These are phyloP conservation scores for Pholiota molesta DNA, from an alignment of 768 basidiomycete species.

Conservation along the genomic window DNA sequence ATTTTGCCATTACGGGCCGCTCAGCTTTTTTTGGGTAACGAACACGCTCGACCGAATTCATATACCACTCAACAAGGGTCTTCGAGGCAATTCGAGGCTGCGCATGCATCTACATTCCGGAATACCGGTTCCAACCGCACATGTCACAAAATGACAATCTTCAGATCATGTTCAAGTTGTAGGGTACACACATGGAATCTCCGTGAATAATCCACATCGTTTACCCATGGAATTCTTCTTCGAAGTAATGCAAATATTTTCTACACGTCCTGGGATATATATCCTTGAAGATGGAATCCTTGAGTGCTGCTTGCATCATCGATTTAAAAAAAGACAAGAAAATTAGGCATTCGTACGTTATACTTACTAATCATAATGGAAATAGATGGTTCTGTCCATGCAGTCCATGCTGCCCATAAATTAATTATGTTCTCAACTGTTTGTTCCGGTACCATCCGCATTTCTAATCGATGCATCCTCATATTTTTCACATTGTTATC, in stretches of 20 bases:
- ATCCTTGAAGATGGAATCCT: background rate
- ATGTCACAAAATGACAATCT: background rate
- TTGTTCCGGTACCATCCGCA: slow-evolving; percentile 7
- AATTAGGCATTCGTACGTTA: background rate
- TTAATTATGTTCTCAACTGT: slow-evolving; percentile 6
- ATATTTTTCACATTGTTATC: slow-evolving; percentile 16
- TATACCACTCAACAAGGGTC: background rate
- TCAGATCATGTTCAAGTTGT: background rate
- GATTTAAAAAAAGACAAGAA: background rate
- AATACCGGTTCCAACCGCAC: background rate
- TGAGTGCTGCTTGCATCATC: background rate
- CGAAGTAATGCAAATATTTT: background rate
- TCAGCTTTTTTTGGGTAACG: background rate
- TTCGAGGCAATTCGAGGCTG: background rate
- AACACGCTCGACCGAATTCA: background rate
- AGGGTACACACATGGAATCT: background rate
- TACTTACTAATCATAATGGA: background rate
- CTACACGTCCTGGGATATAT: background rate
- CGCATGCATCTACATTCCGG: background rate
- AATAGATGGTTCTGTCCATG: slow-evolving; percentile 18
- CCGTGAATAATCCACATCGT: background rate
- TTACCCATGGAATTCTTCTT: background rate
- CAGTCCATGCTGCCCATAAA: slow-evolving; percentile 9
- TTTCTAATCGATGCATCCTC: slow-evolving; percentile 7
- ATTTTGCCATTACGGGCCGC: background rate